Percentiles rank a stretch among this genome's conserved stretches.
Evolutionary conservation across 208 protist species (phyloP).

Genomic region (Leishmania lainsoni): DNA sequence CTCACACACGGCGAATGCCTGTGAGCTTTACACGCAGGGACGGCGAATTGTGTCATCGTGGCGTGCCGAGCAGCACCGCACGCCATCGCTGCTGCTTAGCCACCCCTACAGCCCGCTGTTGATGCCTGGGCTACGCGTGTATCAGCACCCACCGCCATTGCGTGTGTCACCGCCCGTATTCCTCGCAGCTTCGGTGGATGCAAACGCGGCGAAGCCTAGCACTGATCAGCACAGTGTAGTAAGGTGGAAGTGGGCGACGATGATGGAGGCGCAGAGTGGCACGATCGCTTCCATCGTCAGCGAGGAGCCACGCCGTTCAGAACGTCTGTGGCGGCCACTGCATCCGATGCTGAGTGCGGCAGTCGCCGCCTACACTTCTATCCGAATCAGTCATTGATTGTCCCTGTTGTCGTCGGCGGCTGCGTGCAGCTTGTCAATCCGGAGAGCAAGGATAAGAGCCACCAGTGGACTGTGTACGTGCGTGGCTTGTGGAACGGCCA

Average conservation of each 20-base stretch:
- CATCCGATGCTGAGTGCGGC: neutral
- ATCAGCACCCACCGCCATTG: neutral
- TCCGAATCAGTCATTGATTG: conserved; percentile 26
- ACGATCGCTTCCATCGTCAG: neutral
- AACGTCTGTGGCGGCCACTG: neutral
- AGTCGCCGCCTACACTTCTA: neutral
- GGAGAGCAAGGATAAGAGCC: conserved; percentile 73
- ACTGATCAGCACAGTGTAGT: neutral
- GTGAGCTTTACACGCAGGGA: neutral
- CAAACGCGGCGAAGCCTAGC: neutral
- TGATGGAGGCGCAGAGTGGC: neutral
- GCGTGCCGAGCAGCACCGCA: conserved; percentile 13
- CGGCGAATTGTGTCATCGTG: conserved; percentile 7
- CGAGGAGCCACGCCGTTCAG: neutral
- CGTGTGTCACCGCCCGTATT: neutral
- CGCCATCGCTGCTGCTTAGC: conserved; percentile 33
- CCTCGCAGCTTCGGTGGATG: neutral
- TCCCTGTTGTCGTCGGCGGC: conserved; percentile 77
- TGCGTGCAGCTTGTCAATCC: conserved; percentile 67
- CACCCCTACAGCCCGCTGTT: conserved; percentile 21
- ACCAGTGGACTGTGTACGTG: conserved; percentile 90
- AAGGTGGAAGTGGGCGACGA: conserved; percentile 12
- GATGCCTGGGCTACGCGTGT: conserved; percentile 28
- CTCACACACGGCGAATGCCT: neutral
- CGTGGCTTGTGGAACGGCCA: conserved; percentile 79